These are phyloP conservation scores for Solanum sparsipilum DNA, from an alignment of 257 asterid genomes.

Conservation along the genomic window DNA sequence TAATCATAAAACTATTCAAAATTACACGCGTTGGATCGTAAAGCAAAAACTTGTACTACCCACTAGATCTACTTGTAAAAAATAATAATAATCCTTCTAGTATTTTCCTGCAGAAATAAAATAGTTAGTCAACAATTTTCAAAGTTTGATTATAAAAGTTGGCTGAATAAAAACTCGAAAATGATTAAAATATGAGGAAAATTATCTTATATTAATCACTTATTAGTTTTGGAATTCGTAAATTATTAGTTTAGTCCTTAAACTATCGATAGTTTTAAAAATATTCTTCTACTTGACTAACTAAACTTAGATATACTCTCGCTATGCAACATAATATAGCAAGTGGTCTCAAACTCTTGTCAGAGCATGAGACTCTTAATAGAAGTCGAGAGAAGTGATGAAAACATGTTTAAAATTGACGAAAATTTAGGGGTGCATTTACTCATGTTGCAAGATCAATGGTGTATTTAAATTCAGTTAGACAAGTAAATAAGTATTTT, in stretches of 20 bases:
- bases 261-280: rapidly evolving
- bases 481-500: background rate
- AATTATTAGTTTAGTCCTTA: too few relatives aligned
- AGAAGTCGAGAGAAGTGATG: background rate
- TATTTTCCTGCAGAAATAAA: background rate
- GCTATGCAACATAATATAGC: too few relatives aligned
- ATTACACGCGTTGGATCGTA: background rate
- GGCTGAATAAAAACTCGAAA: background rate
- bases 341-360: background rate
- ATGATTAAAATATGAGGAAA: background rate
- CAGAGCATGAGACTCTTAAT: background rate
- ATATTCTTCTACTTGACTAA: too few relatives aligned
- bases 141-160: background rate
- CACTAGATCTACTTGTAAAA: background rate
- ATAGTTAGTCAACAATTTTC: background rate
- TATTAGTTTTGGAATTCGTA: too few relatives aligned
- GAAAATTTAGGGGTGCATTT: too few relatives aligned
- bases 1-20: background rate
- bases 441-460: background rate
- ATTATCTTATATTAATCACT: background rate
- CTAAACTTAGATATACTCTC: background rate
- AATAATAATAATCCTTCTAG: background rate
- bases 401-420: background rate
- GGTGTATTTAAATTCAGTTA: too few relatives aligned
- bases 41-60: background rate